Evolutionary conservation across 1,139 yeast genomes (phyloP).

Genomic region (Nakaseomyces delphensis): DNA sequence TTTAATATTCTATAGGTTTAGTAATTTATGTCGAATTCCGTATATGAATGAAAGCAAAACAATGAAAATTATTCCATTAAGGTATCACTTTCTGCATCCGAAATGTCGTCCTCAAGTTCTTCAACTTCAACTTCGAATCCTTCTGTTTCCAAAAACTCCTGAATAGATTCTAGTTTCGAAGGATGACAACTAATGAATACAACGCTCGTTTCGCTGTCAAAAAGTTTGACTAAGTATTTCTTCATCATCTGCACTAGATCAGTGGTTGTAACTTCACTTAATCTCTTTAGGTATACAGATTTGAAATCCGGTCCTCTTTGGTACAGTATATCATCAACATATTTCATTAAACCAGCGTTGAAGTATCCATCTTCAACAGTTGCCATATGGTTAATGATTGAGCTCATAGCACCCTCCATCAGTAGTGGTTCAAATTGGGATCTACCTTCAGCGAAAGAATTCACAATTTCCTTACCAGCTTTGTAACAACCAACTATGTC

Average conservation of each 20-base stretch:
- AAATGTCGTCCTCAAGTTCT: conserved; percentile 35
- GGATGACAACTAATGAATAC: conserved; percentile 73
- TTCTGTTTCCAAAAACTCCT: conserved; percentile 38
- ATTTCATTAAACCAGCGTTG: conserved; percentile 59
- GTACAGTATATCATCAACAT: conserved; percentile 55
- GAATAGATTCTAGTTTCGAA: conserved; percentile 44
- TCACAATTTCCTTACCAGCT: conserved; percentile 60
- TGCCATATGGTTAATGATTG: conserved; percentile 65
- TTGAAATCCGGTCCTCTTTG: conserved; percentile 62
- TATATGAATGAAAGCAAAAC: background rate
- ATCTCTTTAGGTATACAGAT: conserved; percentile 38
- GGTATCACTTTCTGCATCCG: background rate
- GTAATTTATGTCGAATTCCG: background rate
- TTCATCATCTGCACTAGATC: conserved; percentile 51
- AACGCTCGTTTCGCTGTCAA: conserved; percentile 46
- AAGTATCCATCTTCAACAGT: conserved; percentile 50
- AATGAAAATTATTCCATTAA: background rate
- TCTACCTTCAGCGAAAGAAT: conserved; percentile 48
- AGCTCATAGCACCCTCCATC: conserved; percentile 65
- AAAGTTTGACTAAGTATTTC: conserved; percentile 54
- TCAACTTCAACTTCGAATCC: conserved; percentile 61
- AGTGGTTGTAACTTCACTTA: conserved; percentile 45
- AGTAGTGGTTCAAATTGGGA: conserved; percentile 47
- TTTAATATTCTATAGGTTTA: conserved; percentile 3
- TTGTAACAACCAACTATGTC: conserved; percentile 68